Evolutionary conservation across 1,284 basidiomycete genomes (phyloP), one percentile per base, ranked within the genome.

Genomic region (Cutaneotrichosporon dermatis): DNA sequence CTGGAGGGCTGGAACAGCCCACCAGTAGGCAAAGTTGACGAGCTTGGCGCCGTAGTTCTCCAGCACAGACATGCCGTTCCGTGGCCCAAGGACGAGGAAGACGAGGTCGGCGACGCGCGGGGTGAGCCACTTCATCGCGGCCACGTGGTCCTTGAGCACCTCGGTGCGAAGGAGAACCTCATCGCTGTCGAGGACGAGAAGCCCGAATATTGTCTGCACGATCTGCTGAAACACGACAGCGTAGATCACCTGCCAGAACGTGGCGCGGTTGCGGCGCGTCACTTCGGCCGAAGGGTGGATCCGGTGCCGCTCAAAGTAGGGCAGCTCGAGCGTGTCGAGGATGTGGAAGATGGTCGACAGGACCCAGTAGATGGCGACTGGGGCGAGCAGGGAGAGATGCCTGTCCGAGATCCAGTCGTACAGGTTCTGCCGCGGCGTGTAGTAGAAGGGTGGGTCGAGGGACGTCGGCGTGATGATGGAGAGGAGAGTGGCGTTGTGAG

Each of bases 281-380:
- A 92, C 85, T 74, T 98, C 94, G 11, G 81, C 82, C 0, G 89
- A 88, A 57, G 93, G 89, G 76, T 99, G 95, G 57, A 99, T 86
- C 43, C 92, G 84, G 76, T 90, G 89, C 61, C 83, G 84, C 67
- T 96, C 88, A 45, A 97, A 84, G 83, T 87, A 90, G 66, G 86
- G 82, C 80, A 88, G 86, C 55, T 84, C 81, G 25, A 85, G 85
- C 16, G 80, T 79, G 79, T 99, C 95, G 69, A 99, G 83, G 37
- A 79, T 69, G 73, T 92, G 86, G 80, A 95, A 99, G 73, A 89
- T 77, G 58, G 88, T 79, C 2, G 91, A 92, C 46, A 88, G 79
- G 3, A 78, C 66, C 95, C 96, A 99, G 81, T 99, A 98, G n/a
- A 86, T 84, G 60, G 88, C 59, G 61, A 97, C 72, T 2, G 95